Evolutionary conservation across 352 stramenopile genomes (phyloP), one percentile per base, ranked within the genome.

Genomic region (Globisporangium rhizosaccharum): DNA sequence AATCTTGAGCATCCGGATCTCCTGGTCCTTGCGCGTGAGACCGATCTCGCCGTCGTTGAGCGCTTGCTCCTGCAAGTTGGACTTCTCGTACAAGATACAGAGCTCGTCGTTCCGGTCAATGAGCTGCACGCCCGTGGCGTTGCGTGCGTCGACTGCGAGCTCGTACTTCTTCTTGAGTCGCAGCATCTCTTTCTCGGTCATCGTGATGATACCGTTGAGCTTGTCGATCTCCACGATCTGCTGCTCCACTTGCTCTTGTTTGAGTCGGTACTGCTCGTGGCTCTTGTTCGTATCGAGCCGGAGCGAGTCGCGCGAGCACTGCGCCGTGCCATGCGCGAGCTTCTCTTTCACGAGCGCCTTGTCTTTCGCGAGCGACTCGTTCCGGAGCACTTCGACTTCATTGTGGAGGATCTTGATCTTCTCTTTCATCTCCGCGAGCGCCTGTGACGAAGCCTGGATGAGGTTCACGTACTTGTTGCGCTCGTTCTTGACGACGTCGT

Each of bases 371-470:
- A 93, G 46, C 11, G 82, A 94, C 62, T 98, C 93, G 62, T 97
- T 98, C 2, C 87, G 78, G 53, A 98, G 63, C 47, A 98, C 96
- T 39, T 98, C 89, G 41, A 98, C 87, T 70, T 98, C 93, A 60
- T 98, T 98, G 58, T 96, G 79, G 28, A 98, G 66, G 61, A 98
- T 97, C 64, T 97, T 96, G 68, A 98, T 97, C 66, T 98, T 98
- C 62, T 98, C 94, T 51, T 96, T 96, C 93, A 98, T 98, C 71
- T 98, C 93, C 7, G 90, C 92, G 1, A 98, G 79, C 25, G 92
- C 91, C 65, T 98, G 93, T 2, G 87, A 84, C 9, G 76, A 85
- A 25, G 86, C 75, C 64, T 97, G 92, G 58, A 98, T 98, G 33
- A 97, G 62, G 61, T 97, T 98, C 28, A 98, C 93, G 63, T 97